Evolutionary conservation across 352 stramenopile genomes (phyloP).

Genomic region (Pythium sukuiense): DNA sequence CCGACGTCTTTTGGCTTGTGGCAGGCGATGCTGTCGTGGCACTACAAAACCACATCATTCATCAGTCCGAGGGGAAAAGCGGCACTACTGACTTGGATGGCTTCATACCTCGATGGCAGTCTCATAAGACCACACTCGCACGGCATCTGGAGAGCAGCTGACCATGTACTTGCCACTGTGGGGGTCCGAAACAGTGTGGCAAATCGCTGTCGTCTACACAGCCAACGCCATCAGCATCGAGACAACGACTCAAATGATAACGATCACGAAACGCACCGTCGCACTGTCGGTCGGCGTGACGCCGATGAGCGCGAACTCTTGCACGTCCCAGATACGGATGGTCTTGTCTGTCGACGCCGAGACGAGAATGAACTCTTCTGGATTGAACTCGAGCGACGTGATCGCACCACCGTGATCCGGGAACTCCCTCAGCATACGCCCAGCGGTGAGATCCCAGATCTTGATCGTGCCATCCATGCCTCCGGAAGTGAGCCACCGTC

Average conservation of each 20-base stretch:
- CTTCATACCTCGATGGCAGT: conserved; percentile 54
- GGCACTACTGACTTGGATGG: neutral
- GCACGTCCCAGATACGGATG: conserved; percentile 85
- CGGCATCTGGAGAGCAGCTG: conserved; percentile 70
- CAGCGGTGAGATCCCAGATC: conserved; percentile 85
- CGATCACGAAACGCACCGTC: conserved; percentile 35
- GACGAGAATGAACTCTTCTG: conserved; percentile 85
- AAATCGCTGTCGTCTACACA: conserved; percentile 74
- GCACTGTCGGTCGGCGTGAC: conserved; percentile 79
- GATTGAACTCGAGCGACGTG: conserved; percentile 82
- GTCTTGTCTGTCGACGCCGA: conserved; percentile 75
- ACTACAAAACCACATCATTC: conserved; percentile 33
- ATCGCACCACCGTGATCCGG: conserved; percentile 72
- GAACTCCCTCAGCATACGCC: conserved; percentile 76
- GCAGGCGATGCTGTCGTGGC: conserved; percentile 71
- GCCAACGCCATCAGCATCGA: neutral
- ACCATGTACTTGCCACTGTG: conserved; percentile 81
- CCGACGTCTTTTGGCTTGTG: conserved; percentile 56
- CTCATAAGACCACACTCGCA: conserved; percentile 87
- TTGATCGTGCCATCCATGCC: conserved; percentile 71
- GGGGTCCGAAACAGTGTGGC: conserved; percentile 72
- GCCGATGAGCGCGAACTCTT: conserved; percentile 78
- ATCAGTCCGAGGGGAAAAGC: neutral
- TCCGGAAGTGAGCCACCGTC: conserved; percentile 81
- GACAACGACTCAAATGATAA: neutral